Conservation (phyloP, 257 asterid genomes). For the Coffea canephora region DNA sequence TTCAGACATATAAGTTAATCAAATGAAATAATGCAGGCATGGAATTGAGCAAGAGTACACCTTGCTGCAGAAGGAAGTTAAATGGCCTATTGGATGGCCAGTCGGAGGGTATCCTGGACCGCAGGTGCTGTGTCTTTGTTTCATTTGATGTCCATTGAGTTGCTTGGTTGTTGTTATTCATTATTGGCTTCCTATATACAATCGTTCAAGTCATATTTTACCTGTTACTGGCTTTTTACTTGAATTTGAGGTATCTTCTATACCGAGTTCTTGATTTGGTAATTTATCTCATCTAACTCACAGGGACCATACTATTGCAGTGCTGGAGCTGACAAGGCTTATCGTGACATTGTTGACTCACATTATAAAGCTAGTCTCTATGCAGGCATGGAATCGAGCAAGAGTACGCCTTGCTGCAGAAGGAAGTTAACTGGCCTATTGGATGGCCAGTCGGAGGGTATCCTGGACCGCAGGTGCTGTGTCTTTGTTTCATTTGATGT, state of each 20-base stretch:
- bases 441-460: constrained; percentile 85
- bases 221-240: not conserved
- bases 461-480: constrained; percentile 84
- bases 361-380: constrained; percentile 78
- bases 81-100: constrained; percentile 88
- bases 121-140: constrained; percentile 44
- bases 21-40: constrained; percentile 38
- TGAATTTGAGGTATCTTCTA: not conserved
- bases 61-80: constrained; percentile 51
- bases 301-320: constrained; percentile 89
- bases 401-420: constrained; percentile 66
- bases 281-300: constrained; percentile 8
- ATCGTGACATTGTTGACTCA: constrained; percentile 71
- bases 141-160: not conserved
- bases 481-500: not conserved
- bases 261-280: not conserved
- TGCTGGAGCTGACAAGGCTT: constrained; percentile 73
- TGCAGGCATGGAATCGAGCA: constrained; percentile 85
- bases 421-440: constrained; percentile 60
- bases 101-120: constrained; percentile 81
- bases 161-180: not conserved
- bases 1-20: not conserved
- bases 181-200: not conserved
- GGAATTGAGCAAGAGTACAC: constrained; percentile 86
- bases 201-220: not conserved